Conservation (phyloP, 129 eudicot genomes). For the Deinandra increscens region DNA sequence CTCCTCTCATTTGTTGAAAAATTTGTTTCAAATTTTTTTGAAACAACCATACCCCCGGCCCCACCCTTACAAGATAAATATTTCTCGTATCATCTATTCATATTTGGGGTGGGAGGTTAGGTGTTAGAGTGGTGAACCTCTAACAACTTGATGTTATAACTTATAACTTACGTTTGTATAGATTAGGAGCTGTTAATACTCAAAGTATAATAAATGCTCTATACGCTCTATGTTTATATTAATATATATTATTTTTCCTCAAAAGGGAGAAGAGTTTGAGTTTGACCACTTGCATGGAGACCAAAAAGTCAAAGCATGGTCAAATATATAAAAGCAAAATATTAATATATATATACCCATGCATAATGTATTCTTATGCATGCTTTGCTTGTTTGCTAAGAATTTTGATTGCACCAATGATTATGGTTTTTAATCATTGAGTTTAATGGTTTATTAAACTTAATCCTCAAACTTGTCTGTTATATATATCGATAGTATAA, state of each 20-base stretch:
- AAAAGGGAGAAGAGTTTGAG: conserved; percentile 23
- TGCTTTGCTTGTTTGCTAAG: conserved; percentile 47
- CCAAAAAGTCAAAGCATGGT: conserved; percentile 14
- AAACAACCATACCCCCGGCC: no score
- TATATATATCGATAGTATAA: background rate
- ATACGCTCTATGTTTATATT: no score
- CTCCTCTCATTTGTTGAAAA: no score
- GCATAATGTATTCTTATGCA: conserved; percentile 13
- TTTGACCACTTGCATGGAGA: conserved; percentile 19
- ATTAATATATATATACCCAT: conserved; percentile 20
- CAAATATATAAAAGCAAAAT: background rate
- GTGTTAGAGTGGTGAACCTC: no score
- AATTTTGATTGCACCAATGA: conserved; percentile 31
- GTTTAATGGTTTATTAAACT: conserved; percentile 17
- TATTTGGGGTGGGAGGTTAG: no score
- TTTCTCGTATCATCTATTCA: no score
- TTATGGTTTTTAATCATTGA: conserved; percentile 32
- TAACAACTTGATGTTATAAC: no score
- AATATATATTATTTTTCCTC: background rate
- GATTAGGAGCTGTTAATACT: no score
- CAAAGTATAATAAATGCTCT: no score
- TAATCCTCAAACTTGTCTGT: conserved; percentile 33
- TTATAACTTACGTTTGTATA: no score
- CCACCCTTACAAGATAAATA: no score
- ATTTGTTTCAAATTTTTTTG: no score